Percentiles rank a stretch among this genome's conserved stretches.
These are phyloP conservation scores for Gaertneriomyces sp. DNA, from an alignment of 192 early-diverging fungal genomes.

Conservation along the genomic window DNA sequence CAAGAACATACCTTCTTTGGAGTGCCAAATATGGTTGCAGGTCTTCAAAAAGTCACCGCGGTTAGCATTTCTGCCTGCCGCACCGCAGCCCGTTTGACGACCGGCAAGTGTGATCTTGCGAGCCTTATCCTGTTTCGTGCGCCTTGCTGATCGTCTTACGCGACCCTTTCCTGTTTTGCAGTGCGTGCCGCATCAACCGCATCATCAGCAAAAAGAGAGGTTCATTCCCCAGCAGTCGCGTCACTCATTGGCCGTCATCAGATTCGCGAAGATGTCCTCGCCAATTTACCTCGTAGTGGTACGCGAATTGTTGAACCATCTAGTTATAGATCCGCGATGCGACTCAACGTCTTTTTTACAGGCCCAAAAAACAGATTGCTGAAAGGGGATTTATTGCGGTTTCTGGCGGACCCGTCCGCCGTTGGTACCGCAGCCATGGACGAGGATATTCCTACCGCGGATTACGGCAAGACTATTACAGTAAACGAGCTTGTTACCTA, in stretches of 20 bases:
- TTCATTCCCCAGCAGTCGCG: slow-evolving; percentile 30
- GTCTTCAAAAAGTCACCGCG: no score
- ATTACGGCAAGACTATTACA: slow-evolving; percentile 6
- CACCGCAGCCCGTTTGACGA: no score
- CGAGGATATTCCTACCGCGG: background rate
- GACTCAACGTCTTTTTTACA: background rate
- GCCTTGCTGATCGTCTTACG: no score
- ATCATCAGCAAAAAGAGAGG: slow-evolving; percentile 1
- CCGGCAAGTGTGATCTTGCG: no score
- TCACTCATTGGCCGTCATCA: slow-evolving; percentile 18
- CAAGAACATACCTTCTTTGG: no score
- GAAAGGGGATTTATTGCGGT: slow-evolving; percentile 30
- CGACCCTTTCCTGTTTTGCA: background rate
- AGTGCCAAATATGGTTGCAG: no score
- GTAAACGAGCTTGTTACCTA: slow-evolving; percentile 26
- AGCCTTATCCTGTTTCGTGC: no score
- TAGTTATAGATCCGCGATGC: no score
- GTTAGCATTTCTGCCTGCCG: no score
- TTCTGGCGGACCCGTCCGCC: slow-evolving; percentile 20
- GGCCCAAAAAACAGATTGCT: slow-evolving; percentile 31
- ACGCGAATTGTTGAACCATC: slow-evolving; percentile 4
- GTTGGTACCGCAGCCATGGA: background rate
- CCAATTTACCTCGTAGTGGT: slow-evolving; percentile 26
- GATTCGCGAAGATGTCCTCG: slow-evolving; percentile 9
- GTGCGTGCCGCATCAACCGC: slow-evolving; percentile 16